A percentile compares a stretch with the other conserved stretches of the same genome.
These are phyloP conservation scores for Boletus rubropictus DNA, from an alignment of 768 basidiomycete species.

Conservation along the genomic window DNA sequence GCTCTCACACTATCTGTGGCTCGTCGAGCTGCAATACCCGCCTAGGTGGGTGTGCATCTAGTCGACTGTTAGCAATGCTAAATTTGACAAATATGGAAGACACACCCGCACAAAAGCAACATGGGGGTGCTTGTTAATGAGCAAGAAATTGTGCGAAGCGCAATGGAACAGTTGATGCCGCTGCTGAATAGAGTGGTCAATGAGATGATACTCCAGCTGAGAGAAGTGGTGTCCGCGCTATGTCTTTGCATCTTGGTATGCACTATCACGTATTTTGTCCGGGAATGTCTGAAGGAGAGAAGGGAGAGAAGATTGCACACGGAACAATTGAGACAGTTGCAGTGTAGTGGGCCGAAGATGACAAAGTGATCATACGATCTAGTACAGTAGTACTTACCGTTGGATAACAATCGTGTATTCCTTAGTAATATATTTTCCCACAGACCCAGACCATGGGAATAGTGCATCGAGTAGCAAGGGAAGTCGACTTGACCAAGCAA, in stretches of 20 bases:
- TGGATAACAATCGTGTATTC: not conserved
- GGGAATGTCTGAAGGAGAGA: constrained; percentile 14
- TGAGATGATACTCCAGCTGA: not conserved
- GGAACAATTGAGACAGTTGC: constrained; percentile 13
- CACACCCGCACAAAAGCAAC: not conserved
- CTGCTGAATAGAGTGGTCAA: constrained; percentile 2
- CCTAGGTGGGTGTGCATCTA: not conserved
- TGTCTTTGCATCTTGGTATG: constrained; percentile 12
- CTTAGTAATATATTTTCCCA: no score
- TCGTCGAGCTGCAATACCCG: not conserved
- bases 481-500: constrained; percentile 4
- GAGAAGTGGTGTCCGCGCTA: not conserved
- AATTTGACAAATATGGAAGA: not conserved
- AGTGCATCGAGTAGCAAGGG: not conserved
- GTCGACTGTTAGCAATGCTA: not conserved
- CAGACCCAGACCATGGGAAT: not conserved
- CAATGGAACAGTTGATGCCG: constrained; percentile 12
- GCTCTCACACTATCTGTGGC: no score
- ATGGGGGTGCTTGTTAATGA: constrained; percentile 23
- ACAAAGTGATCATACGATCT: not conserved
- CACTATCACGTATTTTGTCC: constrained; percentile 15
- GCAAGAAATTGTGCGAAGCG: constrained; percentile 5
- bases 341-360: not conserved
- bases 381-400: not conserved
- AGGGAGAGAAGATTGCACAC: constrained; percentile 17